Evolutionary conservation across 441 rosid species (phyloP).

Genomic region (Aleurites moluccanus): DNA sequence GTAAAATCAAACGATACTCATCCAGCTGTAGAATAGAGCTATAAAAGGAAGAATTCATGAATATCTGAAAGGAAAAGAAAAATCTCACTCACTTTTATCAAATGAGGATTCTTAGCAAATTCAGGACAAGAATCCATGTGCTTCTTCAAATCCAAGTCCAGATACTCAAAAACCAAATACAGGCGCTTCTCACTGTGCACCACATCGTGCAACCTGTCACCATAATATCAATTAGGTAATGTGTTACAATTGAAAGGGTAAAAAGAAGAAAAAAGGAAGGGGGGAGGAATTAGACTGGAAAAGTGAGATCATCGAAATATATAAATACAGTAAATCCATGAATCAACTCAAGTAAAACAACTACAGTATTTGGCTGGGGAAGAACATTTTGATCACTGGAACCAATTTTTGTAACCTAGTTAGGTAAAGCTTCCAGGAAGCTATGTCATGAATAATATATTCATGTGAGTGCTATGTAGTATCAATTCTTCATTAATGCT

Average conservation of each 20-base stretch:
- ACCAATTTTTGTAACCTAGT: neutral
- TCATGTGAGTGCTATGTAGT: neutral
- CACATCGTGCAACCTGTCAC: slow-evolving; percentile 90
- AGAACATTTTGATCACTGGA: neutral
- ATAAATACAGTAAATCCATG: neutral
- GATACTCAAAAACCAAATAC: slow-evolving; percentile 93
- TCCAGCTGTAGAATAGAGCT: slow-evolving; percentile 8
- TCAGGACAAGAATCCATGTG: slow-evolving; percentile 96
- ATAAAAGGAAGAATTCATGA: slow-evolving; percentile 6
- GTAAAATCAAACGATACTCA: neutral
- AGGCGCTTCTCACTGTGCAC: slow-evolving; percentile 96
- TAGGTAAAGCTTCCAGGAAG: neutral
- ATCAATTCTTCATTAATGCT: neutral
- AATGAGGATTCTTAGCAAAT: slow-evolving; percentile 77
- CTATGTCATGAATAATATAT: neutral
- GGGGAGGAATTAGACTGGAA: neutral
- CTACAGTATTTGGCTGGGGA: neutral
- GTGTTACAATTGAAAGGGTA: neutral
- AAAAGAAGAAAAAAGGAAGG: neutral
- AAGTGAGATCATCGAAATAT: neutral
- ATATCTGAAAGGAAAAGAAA: slow-evolving; percentile 2
- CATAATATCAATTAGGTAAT: slow-evolving; percentile 21
- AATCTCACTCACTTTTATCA: slow-evolving; percentile 65
- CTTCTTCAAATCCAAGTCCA: slow-evolving; percentile 97
- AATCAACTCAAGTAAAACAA: neutral